These are phyloP conservation scores for Aureococcus anophagefferens DNA, from an alignment of 108 stramenopile genomes.

Conservation along the genomic window DNA sequence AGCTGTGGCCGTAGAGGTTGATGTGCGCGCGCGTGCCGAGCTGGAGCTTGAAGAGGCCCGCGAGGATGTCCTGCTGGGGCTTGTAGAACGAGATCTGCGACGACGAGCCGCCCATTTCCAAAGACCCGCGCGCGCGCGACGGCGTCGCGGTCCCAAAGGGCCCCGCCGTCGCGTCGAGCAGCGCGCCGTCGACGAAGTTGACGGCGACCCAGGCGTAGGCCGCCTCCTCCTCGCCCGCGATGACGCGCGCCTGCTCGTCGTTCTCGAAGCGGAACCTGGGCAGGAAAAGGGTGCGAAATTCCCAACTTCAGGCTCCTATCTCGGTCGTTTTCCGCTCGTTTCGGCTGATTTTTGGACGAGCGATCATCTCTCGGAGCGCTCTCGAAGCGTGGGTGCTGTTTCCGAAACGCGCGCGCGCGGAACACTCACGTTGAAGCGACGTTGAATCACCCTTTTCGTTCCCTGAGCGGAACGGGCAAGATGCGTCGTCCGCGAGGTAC, in stretches of 20 bases:
- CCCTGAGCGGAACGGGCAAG: slow-evolving; percentile 61
- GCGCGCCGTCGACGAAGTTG: slow-evolving; percentile 61
- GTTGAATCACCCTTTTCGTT: too few relatives aligned
- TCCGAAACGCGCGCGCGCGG: too few relatives aligned
- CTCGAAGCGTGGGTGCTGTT: too few relatives aligned
- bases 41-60: slow-evolving; percentile 73
- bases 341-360: too few relatives aligned
- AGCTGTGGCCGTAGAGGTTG: slow-evolving; percentile 81
- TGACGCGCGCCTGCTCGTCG: slow-evolving; percentile 59
- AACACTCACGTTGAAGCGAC: too few relatives aligned
- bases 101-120: slow-evolving; percentile 80
- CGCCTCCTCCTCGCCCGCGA: slow-evolving; percentile 86
- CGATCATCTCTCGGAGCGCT: too few relatives aligned
- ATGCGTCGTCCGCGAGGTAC: slow-evolving; percentile 47
- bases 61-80: slow-evolving; percentile 67
- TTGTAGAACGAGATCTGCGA: slow-evolving; percentile 73
- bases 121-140: slow-evolving; percentile 54
- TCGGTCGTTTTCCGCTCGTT: too few relatives aligned
- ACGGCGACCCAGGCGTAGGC: slow-evolving; percentile 80
- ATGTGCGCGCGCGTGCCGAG: slow-evolving; percentile 65
- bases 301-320: too few relatives aligned
- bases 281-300: too few relatives aligned
- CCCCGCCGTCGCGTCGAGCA: slow-evolving; percentile 27
- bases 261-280: slow-evolving; percentile 56
- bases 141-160: slow-evolving; percentile 4